Conservation (phyloP, 768 basidiomycete species). For the Cystofilobasidium bisporidii region DNA sequence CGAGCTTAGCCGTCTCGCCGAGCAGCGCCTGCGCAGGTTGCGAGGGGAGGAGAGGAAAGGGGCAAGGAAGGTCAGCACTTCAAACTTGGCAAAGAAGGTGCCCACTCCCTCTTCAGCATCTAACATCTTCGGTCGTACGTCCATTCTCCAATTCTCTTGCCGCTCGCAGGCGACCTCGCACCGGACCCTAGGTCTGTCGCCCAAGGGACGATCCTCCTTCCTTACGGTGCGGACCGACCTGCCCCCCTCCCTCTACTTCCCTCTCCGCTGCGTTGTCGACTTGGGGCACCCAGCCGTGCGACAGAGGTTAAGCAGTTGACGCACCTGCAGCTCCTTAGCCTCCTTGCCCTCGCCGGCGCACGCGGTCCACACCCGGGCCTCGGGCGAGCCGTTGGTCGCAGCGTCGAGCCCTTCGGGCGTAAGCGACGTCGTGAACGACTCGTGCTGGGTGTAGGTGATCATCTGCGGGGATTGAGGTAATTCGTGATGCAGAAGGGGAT, state of each 20-base stretch:
- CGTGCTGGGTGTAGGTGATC: conserved; percentile 54
- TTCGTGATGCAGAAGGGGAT: neutral
- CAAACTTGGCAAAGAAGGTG: no score
- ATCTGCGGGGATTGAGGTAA: conserved; percentile 49
- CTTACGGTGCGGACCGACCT: no score
- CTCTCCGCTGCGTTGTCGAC: no score
- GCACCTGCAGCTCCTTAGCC: conserved; percentile 57
- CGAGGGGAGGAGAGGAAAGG: neutral
- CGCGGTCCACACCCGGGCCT: conserved; percentile 83
- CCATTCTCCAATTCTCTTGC: no score
- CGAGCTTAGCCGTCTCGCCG: conserved; percentile 86
- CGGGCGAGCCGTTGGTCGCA: conserved; percentile 74
- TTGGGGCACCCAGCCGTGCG: no score
- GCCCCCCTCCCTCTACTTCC: no score
- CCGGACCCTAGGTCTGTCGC: no score
- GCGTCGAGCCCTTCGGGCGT: conserved; percentile 77
- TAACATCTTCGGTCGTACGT: no score
- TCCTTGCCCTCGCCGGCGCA: conserved; percentile 61
- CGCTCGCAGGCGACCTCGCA: no score
- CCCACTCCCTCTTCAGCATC: no score
- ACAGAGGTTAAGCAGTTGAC: conserved; percentile 16
- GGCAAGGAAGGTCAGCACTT: neutral
- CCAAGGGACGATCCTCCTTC: no score
- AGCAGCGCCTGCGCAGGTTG: conserved; percentile 42
- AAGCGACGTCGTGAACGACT: conserved; percentile 60